Base-by-base conservation (phyloP, 225 moss, liverwort and hornwort genomes). In the Pleurozium schreberi region DNA sequence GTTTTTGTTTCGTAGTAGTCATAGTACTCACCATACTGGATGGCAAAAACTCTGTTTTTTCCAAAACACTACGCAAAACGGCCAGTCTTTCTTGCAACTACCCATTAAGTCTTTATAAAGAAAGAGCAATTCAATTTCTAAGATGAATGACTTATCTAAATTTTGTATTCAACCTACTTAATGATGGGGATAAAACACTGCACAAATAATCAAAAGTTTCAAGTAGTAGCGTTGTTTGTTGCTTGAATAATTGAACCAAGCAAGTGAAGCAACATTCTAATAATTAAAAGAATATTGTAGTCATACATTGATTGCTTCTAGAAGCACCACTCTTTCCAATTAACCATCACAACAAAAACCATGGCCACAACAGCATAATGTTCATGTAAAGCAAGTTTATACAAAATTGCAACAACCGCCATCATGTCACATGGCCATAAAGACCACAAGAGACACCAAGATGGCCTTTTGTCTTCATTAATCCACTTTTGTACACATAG, bases 361-460 rank as follows among this genome's bases (percentile, higher is more conserved):
- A 49, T 49, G 10, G 4, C 23, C 3, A 47, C 30, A 3, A 11
- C 2, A 34, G 0, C 7, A 30, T 13, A 22, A 34, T 52, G 3
- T 1, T 21, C 1, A 52, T 75, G 34, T 14, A 52, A 75, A 52
- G 13, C 5, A 34, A 34, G 55, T 14, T 31, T 50, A 33, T 33
- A 12, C 18, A 50, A 50, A 50, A 21, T 75, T 34, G 14, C 50
- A 75, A 75, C 8, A 20, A 33, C 11, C 0, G 0, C 12, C 3
- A 12, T 34, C 21, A 50, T 49, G 12, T 31, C 1, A 0, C 4
- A 33, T 0, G 0, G 0, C 50, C 12, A 20, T 50, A 5, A 50
- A 75, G 21, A 34, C 21, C 12, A 50, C 7, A 47, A 50, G 2
- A 33, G 4, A 2, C 16, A 18, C 15, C 18, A 49, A 19, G 3